Percentiles rank a stretch among this genome's conserved stretches.
These are phyloP conservation scores for Penicillium sp. DNA, from an alignment of 2,329 filamentous ascomycete species.

Conservation along the genomic window DNA sequence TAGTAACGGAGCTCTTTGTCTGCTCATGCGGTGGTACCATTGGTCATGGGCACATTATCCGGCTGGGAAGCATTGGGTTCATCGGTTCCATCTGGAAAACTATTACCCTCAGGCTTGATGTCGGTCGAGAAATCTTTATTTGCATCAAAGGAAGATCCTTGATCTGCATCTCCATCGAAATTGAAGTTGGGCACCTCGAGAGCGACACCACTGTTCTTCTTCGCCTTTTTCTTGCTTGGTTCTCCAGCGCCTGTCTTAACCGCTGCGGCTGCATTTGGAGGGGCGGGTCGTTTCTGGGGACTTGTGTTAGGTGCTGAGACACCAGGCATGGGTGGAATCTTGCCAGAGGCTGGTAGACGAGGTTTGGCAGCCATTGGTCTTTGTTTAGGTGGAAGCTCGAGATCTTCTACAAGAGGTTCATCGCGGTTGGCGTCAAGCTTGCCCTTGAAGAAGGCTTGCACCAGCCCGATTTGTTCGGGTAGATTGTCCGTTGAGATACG, in stretches of 20 bases:
- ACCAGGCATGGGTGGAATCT: constrained; percentile 40
- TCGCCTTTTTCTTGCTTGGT: constrained; percentile 45
- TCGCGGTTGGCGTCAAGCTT: constrained; percentile 84
- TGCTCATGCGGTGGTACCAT: constrained; percentile 15
- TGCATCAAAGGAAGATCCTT: constrained; percentile 13
- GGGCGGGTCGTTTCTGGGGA: constrained; percentile 43
- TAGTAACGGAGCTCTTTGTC: background rate
- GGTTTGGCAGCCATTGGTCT: constrained; percentile 51
- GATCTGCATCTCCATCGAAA: constrained; percentile 29
- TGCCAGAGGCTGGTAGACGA: constrained; percentile 47
- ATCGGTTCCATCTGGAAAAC: constrained; percentile 6
- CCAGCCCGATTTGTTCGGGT: constrained; percentile 76
- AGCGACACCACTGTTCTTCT: constrained; percentile 40
- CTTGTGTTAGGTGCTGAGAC: constrained; percentile 35
- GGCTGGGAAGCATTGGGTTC: constrained; percentile 7
- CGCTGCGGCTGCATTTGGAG: constrained; percentile 24
- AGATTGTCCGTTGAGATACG: constrained; percentile 78
- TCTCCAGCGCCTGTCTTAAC: constrained; percentile 31
- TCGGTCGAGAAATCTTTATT: constrained; percentile 10
- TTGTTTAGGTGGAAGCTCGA: constrained; percentile 92
- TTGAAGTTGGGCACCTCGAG: constrained; percentile 26
- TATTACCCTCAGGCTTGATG: constrained; percentile 4
- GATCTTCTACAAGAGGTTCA: constrained; percentile 84
- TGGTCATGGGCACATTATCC: constrained; percentile 13
- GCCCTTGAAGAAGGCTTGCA: constrained; percentile 86